Conservation (phyloP, 2,329 filamentous ascomycete species). For the Aspergillus candidus region DNA sequence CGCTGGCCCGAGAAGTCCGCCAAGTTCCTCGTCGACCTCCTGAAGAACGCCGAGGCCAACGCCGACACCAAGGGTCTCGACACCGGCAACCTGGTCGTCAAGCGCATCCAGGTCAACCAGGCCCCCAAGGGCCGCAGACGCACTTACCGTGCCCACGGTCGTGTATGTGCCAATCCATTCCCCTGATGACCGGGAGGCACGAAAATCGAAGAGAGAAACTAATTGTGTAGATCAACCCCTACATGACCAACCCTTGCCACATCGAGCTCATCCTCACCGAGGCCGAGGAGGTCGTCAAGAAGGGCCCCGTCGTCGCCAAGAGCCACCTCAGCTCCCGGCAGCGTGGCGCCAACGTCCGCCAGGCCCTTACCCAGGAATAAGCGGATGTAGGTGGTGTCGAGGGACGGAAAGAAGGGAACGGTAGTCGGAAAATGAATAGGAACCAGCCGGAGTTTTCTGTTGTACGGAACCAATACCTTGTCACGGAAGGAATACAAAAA, state of each 20-base stretch:
- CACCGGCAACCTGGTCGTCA: slow-evolving; percentile 94
- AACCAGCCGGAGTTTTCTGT: slow-evolving; percentile 33
- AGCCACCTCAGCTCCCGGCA: slow-evolving; percentile 84
- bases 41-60: slow-evolving; percentile 97
- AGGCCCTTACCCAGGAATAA: slow-evolving; percentile 56
- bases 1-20: slow-evolving; percentile 99
- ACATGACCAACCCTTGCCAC: slow-evolving; percentile 99
- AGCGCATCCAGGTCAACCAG: slow-evolving; percentile 99
- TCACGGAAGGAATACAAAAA: slow-evolving; percentile 25
- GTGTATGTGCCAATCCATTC: slow-evolving; percentile 61
- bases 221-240: slow-evolving; percentile 87
- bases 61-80: slow-evolving; percentile 96
- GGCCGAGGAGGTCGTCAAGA: slow-evolving; percentile 91
- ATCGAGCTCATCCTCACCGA: slow-evolving; percentile 99
- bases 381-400: slow-evolving; percentile 25
- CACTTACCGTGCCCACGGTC: slow-evolving; percentile 99
- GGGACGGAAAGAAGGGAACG: slow-evolving; percentile 17
- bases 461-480: slow-evolving; percentile 28
- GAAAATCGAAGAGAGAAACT: not conserved
- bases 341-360: slow-evolving; percentile 64
- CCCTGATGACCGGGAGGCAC: not conserved
- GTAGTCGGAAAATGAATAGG: slow-evolving; percentile 28
- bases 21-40: slow-evolving; percentile 92
- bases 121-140: slow-evolving; percentile 98
- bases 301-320: slow-evolving; percentile 64